phyloP scores from a whole-genome alignment of 2,329 filamentous ascomycete species.

The Talaromyces pinophilus region DNA sequence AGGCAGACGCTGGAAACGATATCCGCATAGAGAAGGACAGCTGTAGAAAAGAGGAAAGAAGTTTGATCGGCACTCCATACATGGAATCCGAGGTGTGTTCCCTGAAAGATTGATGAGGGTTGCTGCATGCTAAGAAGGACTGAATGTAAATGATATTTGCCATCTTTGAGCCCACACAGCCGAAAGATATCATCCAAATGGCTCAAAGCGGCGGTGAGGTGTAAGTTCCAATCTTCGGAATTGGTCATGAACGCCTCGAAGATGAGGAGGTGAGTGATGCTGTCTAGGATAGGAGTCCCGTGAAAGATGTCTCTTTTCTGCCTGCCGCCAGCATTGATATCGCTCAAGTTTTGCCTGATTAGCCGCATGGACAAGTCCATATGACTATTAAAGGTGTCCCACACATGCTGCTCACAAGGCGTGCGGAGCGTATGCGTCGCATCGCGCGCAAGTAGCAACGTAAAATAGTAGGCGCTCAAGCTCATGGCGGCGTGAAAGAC shows the following conservation, averaged over 20 bases:
- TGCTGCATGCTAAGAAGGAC: background rate
- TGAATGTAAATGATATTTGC: background rate
- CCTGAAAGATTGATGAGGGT: background rate
- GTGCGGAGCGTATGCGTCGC: background rate
- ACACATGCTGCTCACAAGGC: conserved; percentile 3
- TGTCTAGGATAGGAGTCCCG: background rate
- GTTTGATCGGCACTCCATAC: conserved; percentile 6
- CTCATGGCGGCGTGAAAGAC: conserved; percentile 1
- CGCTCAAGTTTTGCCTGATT: conserved; percentile 2
- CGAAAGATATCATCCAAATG: background rate
- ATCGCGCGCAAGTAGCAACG: background rate
- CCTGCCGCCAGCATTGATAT: background rate
- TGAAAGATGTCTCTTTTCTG: background rate
- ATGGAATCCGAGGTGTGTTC: background rate
- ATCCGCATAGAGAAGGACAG: conserved; percentile 1
- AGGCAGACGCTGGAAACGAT: background rate
- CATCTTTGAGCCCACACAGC: background rate
- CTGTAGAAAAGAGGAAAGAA: conserved; percentile 7
- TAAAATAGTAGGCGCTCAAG: conserved; percentile 2
- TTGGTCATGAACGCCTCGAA: background rate
- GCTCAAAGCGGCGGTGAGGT: conserved; percentile 3
- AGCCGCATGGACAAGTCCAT: conserved; percentile 8
- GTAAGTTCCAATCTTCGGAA: conserved; percentile 1
- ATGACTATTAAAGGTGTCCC: background rate
- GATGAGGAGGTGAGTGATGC: background rate